These are phyloP conservation scores for Quercus berberidifolia DNA, from an alignment of 306 rosid species.

Conservation along the genomic window DNA sequence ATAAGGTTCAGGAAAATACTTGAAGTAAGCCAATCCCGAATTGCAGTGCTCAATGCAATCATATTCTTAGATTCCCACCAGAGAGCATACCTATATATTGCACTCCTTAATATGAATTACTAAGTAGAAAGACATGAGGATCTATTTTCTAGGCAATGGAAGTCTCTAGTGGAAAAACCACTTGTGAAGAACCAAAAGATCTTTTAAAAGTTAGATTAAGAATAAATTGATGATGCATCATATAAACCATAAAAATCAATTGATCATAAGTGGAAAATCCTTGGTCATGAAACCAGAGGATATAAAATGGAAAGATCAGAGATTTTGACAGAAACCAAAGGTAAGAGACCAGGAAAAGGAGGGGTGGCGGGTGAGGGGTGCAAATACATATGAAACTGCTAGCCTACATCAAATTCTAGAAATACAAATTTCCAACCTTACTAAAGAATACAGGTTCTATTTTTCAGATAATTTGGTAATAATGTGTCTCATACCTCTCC, in stretches of 20 bases:
- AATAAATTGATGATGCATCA: background rate
- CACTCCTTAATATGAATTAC: constrained; percentile 15
- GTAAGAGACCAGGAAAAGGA: too few relatives aligned
- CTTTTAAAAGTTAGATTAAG: background rate
- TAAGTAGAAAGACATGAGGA: constrained; percentile 18
- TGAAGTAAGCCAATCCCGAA: constrained; percentile 60
- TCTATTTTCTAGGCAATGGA: background rate
- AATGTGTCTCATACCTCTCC: constrained; percentile 52
- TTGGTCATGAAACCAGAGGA: too few relatives aligned
- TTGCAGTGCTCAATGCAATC: constrained; percentile 53
- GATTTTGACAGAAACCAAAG: too few relatives aligned
- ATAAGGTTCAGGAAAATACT: constrained; percentile 32
- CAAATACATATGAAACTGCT: too few relatives aligned
- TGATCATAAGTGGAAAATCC: background rate
- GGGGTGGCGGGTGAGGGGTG: too few relatives aligned
- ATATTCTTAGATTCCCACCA: constrained; percentile 50
- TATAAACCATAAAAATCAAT: background rate
- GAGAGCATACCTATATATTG: constrained; percentile 43
- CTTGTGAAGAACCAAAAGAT: constrained; percentile 4
- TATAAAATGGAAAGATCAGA: too few relatives aligned
- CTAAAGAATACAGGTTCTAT: too few relatives aligned
- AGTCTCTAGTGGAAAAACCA: background rate
- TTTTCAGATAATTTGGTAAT: too few relatives aligned
- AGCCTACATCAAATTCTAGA: background rate
- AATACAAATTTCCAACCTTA: background rate